phyloP scores from a whole-genome alignment of 2,329 filamentous ascomycete genomes.

The Whalleya microplaca region DNA sequence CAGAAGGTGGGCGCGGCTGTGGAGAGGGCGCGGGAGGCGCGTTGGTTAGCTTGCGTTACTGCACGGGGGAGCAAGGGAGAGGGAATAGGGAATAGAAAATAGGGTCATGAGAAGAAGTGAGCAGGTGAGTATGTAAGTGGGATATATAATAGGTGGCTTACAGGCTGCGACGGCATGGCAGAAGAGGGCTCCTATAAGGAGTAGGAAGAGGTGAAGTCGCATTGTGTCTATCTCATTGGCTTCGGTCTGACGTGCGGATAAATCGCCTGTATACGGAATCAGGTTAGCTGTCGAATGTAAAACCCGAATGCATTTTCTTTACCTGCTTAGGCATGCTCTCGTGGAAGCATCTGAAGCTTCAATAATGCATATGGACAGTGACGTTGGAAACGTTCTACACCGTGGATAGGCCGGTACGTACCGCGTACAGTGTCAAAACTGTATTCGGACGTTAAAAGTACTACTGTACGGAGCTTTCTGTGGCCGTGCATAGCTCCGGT shows the following conservation, averaged over 20 bases:
- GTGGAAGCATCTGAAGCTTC: neutral
- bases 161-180: conserved; percentile 45
- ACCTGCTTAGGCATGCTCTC: neutral
- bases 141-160: conserved; percentile 35
- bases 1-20: conserved; percentile 66
- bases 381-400: neutral
- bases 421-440: neutral
- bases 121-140: neutral
- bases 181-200: conserved; percentile 36
- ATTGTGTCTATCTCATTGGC: conserved; percentile 28
- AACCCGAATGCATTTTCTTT: neutral
- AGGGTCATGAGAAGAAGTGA: neutral
- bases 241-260: too few relatives aligned
- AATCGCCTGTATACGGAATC: too few relatives aligned
- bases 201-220: conserved; percentile 32
- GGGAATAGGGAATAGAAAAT: conserved; percentile 3
- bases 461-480: neutral
- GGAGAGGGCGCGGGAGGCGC: conserved; percentile 2
- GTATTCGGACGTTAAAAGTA: neutral
- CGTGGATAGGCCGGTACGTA: neutral
- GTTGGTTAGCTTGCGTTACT: conserved; percentile 23
- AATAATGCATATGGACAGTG: neutral
- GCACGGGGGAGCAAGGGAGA: conserved; percentile 2
- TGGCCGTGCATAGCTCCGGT: neutral
- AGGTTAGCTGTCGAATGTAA: neutral